Evolutionary conservation across 345 rosid species (phyloP), one percentile per base, ranked within the genome.

Genomic region (Clarkia xantiana): DNA sequence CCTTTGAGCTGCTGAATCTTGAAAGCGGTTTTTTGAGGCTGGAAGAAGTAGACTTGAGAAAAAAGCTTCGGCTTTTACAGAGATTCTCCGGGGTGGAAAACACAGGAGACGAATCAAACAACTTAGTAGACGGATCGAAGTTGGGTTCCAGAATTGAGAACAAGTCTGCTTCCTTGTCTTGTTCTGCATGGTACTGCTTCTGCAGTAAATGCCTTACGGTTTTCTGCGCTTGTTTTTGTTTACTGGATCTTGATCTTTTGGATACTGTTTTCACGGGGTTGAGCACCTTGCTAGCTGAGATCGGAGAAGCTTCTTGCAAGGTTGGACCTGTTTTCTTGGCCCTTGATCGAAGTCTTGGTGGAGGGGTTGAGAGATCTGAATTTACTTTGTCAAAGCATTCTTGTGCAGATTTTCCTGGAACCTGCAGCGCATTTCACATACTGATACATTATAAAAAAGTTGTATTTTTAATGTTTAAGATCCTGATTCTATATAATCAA

Each of bases 341-440:
- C 67, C 79, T 82, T 22, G 82, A 76, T 29, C 77, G 70, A 64
- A 68, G 78, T 66, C 59, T 71, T 53, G 47, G 57, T 56, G 77
- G 81, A 55, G 70, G 73, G 13, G 93, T 87, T 44, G 89, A 76
- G 53, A 65, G 52, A 54, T 68, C 71, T 53, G 82, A 67, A 65
- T 86, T 73, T 44, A 86, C 59, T 71, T 64, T 78, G 52, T 86
- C 89, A 56, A 80, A 86, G 70, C 95, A 86, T 44, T 82, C 94
- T 55, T 80, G 83, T 9, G 84, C 79, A 42, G 95, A 72, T 64
- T 82, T 86, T 53, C 94, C 94, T 29, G 86, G 86, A 17, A 86
- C 83, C 87, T 80, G 69, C 57, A 63, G 66, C 55, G 47, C 50
- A 64, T 50, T 49, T 55, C 9, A 29, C 7, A 29, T 29, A 10